phyloP scores from a whole-genome alignment of 1,139 yeast genomes.

The Saccharomyces hybrid region DNA sequence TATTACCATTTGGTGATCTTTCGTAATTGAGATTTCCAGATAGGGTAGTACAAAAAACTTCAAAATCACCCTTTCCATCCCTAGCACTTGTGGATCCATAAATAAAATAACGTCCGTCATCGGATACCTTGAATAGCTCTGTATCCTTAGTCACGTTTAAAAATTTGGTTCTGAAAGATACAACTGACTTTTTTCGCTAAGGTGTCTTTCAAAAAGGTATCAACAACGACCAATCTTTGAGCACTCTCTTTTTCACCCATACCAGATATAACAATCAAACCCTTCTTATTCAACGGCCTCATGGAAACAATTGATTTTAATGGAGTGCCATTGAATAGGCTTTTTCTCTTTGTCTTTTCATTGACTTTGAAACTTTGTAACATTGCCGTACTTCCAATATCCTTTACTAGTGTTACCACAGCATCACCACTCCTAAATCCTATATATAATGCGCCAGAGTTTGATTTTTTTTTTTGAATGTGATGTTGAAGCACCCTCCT shows the following conservation, averaged over 20 bases:
- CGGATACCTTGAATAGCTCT: slow-evolving; percentile 16
- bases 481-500: neutral
- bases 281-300: neutral
- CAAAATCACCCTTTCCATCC: slow-evolving; percentile 16
- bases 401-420: neutral
- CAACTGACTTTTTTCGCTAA: neutral
- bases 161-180: slow-evolving; percentile 14
- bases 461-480: neutral
- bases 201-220: slow-evolving; percentile 3
- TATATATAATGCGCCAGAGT: neutral
- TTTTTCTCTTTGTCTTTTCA: neutral
- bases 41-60: slow-evolving; percentile 15
- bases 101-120: slow-evolving; percentile 16
- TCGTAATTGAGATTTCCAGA: slow-evolving; percentile 10
- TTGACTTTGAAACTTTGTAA: neutral
- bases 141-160: slow-evolving; percentile 15
- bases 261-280: slow-evolving; percentile 3
- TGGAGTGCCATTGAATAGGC: neutral
- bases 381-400: neutral
- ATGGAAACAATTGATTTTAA: slow-evolving; percentile 3
- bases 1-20: neutral
- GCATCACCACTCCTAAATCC: neutral
- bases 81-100: slow-evolving; percentile 18
- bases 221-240: slow-evolving; percentile 8
- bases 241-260: neutral